Base-by-base conservation (phyloP, 1,284 basidiomycete genomes). In the Trametes polyzona region DNA sequence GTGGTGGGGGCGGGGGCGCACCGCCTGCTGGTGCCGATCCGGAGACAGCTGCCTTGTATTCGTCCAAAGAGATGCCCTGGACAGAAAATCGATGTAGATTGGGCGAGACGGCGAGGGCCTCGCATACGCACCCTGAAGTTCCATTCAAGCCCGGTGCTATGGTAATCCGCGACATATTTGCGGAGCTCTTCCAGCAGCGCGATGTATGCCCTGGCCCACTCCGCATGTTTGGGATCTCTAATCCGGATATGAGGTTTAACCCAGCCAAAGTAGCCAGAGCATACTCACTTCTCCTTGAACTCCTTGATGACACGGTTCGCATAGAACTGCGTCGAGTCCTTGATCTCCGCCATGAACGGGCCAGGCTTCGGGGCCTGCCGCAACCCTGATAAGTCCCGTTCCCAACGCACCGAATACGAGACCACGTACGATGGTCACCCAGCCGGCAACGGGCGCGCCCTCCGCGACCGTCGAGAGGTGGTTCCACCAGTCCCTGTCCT, bases 261-360 rank as follows among this genome's bases (percentile, higher is more conserved):
- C 40, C 3, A 12, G 17, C 3, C 11, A 0, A 4, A n/a, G n/a
- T 35, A 36, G 23, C 26, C 4, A 21, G 9, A 9, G n/a, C 4
- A 21, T 4, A 27, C 90, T 60, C 59, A 94, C 93, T 91, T 92
- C 12, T 95, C 92, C 74, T 95, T 98, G 81, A 83, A 92, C 64
- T 96, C 93, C 74, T 96, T 96, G 74, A 96, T 88, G 46, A 98
- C 84, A 54, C 90, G 86, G 71, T 98, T 95, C 12, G 88, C 88
- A 73, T 95, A 99, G 76, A 96, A 99, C 68, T 89, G 83, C 6
- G 91, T 85, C 8, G 93, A 86, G 50, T 98, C 95, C 74, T 92
- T 96, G 74, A 92, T 86, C 51, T 96, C 93, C 12, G 75, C 77
- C n/a, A 98, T 80, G 66, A 84, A 92, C 12, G 92, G 87, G 4